phyloP scores from a whole-genome alignment of 2,329 filamentous ascomycete genomes.

The Colletotrichum sp. region DNA sequence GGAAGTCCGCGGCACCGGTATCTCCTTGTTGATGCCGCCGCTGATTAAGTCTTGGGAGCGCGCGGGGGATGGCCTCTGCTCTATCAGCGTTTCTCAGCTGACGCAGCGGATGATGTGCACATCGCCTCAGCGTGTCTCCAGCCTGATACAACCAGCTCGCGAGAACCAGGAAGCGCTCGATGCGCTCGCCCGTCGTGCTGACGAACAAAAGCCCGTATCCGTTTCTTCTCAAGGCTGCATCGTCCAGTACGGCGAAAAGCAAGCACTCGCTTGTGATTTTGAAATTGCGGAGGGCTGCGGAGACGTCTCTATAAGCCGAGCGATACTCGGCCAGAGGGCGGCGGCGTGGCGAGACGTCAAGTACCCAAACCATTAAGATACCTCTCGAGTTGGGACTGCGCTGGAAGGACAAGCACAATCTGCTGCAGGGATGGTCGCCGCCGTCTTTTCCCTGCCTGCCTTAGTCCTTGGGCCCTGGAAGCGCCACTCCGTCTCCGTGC shows the following conservation, averaged over 20 bases:
- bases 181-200: neutral
- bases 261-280: slow-evolving; percentile 4
- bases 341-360: neutral
- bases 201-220: neutral
- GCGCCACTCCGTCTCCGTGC: neutral
- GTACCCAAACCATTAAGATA: neutral
- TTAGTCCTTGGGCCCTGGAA: neutral
- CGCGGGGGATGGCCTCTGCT: neutral
- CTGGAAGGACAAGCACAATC: neutral
- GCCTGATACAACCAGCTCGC: neutral
- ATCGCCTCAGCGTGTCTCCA: neutral
- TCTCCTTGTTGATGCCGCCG: neutral
- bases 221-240: neutral
- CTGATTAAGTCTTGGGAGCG: neutral
- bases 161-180: neutral
- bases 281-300: neutral
- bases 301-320: neutral
- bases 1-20: neutral
- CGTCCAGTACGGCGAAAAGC: neutral
- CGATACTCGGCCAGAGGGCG: neutral
- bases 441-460: neutral
- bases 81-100: neutral
- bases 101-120: neutral
- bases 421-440: neutral
- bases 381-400: neutral